Percentiles rank a stretch among this genome's conserved stretches.
Conservation (phyloP, 371 early-diverging fungal species). For the Choanephora cucurbitarum region DNA sequence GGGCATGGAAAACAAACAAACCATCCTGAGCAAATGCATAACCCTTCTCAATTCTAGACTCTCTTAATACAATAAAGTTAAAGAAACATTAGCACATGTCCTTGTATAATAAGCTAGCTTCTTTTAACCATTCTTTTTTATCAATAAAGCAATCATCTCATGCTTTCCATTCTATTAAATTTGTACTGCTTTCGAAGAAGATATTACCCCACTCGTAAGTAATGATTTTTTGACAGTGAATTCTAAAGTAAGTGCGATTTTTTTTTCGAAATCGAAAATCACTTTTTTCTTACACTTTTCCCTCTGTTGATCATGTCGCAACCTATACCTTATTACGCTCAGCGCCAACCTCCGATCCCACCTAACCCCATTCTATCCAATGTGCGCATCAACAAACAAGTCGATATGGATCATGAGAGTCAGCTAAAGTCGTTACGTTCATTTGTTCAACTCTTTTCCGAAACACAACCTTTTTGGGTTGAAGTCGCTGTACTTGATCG, state of each 20-base stretch:
- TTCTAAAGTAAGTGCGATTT: no score
- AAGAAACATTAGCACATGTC: no score
- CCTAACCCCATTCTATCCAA: conserved; percentile 15
- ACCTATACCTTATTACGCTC: conserved; percentile 31
- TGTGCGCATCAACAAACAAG: conserved; percentile 34
- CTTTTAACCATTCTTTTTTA: no score
- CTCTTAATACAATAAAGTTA: background rate
- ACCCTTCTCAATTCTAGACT: background rate
- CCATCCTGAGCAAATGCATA: conserved; percentile 2
- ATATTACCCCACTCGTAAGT: no score
- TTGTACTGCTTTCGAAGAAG: no score
- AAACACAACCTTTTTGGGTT: conserved; percentile 38
- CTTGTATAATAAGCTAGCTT: no score
- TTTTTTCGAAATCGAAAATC: no score
- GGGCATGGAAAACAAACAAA: conserved; percentile 2
- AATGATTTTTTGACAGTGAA: no score
- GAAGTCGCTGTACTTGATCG: conserved; percentile 39
- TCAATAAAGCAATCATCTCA: no score
- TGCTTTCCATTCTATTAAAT: no score
- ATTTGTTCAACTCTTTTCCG: conserved; percentile 16
- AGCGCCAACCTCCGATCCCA: conserved; percentile 27
- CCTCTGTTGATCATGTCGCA: no score
- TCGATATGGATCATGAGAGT: conserved; percentile 26
- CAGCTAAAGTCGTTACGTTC: conserved; percentile 20
- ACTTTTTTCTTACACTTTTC: no score